phyloP scores from a whole-genome alignment of 176 grass and related monocot species.

The Oryza meridionalis region DNA sequence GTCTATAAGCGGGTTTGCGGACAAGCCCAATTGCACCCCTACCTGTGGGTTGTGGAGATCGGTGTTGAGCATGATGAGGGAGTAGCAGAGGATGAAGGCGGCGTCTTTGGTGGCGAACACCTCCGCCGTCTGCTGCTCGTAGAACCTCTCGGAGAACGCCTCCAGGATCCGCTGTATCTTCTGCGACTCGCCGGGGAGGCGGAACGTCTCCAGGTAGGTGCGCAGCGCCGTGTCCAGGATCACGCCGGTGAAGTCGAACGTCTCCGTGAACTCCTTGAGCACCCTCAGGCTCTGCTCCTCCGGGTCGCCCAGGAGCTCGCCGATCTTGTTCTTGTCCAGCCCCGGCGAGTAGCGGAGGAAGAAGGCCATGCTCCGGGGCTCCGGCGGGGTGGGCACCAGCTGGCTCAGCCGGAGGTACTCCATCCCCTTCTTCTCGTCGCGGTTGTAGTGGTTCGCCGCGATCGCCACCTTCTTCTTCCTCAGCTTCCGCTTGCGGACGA shows the following conservation, averaged over 20 bases:
- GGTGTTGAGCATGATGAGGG: slow-evolving; percentile 98
- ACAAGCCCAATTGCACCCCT: no score
- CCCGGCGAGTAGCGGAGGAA: slow-evolving; percentile 84
- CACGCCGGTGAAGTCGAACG: slow-evolving; percentile 78
- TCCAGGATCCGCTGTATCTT: slow-evolving; percentile 93
- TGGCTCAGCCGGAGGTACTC: slow-evolving; percentile 75
- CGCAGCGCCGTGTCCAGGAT: slow-evolving; percentile 79
- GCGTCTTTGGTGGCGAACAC: slow-evolving; percentile 87
- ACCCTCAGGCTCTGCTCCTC: slow-evolving; percentile 69
- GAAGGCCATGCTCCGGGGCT: slow-evolving; percentile 71
- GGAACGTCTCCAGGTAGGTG: slow-evolving; percentile 85
- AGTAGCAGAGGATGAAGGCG: slow-evolving; percentile 86
- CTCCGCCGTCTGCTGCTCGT: slow-evolving; percentile 66
- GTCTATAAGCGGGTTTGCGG: no score
- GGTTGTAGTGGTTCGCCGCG: slow-evolving; percentile 93
- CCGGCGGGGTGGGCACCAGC: slow-evolving; percentile 70
- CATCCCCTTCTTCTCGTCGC: slow-evolving; percentile 90
- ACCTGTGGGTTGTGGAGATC: slow-evolving; percentile 93
- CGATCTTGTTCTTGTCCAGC: slow-evolving; percentile 82
- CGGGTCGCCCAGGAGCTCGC: slow-evolving; percentile 86
- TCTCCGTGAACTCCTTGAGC: slow-evolving; percentile 83
- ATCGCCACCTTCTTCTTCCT: slow-evolving; percentile 82
- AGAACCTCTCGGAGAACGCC: slow-evolving; percentile 83
- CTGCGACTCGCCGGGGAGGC: slow-evolving; percentile 90
- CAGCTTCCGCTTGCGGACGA: slow-evolving; percentile 75